Evolutionary conservation across 306 rosid species (phyloP).

Genomic region (Vicia sativa): DNA sequence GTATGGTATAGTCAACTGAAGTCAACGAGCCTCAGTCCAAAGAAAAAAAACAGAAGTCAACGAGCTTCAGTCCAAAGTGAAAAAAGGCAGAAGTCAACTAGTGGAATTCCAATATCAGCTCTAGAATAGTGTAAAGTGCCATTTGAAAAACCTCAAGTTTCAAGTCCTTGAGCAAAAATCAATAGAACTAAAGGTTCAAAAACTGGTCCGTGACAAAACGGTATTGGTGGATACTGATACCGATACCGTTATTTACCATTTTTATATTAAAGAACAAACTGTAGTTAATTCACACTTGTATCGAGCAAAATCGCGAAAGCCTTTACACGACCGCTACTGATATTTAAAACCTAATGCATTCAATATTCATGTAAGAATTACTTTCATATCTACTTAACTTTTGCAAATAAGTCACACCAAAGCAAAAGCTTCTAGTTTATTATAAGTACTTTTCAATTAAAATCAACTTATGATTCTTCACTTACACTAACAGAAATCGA

Average conservation of each 20-base stretch:
- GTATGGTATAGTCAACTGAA: background rate
- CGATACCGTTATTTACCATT: too few species aligned
- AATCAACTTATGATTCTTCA: background rate
- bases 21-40: constrained; percentile 15
- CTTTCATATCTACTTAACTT: constrained; percentile 4
- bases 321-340: too few species aligned
- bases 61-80: too few species aligned
- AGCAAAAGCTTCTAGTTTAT: background rate
- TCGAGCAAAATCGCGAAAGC: too few species aligned
- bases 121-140: background rate
- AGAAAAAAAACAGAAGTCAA: background rate
- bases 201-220: too few species aligned
- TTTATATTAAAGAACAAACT: too few species aligned
- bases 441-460: background rate
- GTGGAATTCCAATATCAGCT: constrained; percentile 11
- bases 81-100: too few species aligned
- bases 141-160: constrained; percentile 1
- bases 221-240: too few species aligned
- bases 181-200: too few species aligned
- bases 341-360: too few species aligned
- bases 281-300: too few species aligned
- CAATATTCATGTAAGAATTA: too few species aligned
- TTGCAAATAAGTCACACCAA: background rate
- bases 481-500: background rate
- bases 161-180: constrained; percentile 14